Evolutionary conservation across 805 yeast genomes (phyloP), one percentile per base, ranked within the genome.

Genomic region (Candida easanensis): DNA sequence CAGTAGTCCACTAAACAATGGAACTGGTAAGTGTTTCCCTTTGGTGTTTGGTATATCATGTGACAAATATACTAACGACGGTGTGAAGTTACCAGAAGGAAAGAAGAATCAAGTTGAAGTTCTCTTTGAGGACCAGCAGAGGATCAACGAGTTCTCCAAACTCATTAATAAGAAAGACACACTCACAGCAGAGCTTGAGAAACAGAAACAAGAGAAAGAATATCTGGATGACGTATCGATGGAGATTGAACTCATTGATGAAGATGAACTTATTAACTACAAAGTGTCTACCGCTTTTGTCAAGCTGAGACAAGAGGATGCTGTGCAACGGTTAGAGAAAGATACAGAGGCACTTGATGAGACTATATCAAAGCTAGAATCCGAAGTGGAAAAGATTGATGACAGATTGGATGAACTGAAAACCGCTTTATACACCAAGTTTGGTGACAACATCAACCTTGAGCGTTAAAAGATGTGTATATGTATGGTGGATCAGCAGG

Each of bases 141-240:
- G 79, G 59, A 91, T 91, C 69, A 93, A 91, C 65, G 80, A 80
- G 61, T 91, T 93, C 60, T 87, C 96, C 14, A 84, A 89, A 36
- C 71, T 89, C 49, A 87, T 89, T 46, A 71, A 81, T 51, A 79
- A 82, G 47, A 81, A 83, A 52, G 88, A 86, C 51, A 71, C 72
- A 16, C 61, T 81, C 13, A 69, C 73, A 25, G 73, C 65, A 16
- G 73, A 73, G 38, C 67, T 85, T 27, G 65, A 69, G 17, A 65
- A 66, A 42, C 68, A 73, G 48, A 69, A 73, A 52, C 76, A 78
- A 47, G 96, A 88, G 55, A 87, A 88, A 53, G 97, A 89, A 57
- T 88, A 87, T 56, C 67, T 91, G 23, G 96, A 88, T 53, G 98
- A 91, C 58, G 81, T 88, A 26, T 70, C 86, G 6, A 58, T 88